Evolutionary conservation across 2,329 filamentous ascomycete species (phyloP), one percentile per base, ranked within the genome.

Genomic region (Beauveria scarabaeidicola): DNA sequence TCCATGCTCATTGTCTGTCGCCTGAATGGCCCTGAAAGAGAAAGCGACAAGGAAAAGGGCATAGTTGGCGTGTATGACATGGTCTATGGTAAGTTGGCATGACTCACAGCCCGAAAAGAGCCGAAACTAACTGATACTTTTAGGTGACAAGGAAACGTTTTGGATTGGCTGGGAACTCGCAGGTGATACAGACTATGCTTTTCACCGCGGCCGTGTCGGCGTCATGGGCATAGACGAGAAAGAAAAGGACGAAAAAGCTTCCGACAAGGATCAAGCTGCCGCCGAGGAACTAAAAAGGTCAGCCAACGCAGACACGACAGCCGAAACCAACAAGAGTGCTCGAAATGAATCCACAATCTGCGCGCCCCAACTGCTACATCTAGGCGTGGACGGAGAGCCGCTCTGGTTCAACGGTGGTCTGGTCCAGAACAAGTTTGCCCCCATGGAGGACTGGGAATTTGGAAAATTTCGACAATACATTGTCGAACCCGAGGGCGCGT

Each of bases 91-190:
- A 29, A 57, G 54, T 50, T 5, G 17, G n/a, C 40, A 19, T n/a
- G 13, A 21, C 15, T 32, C 25, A 1, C 2, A 17, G 10, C 15
- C 15, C 11, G 29, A 19, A 19, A n/a, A 3, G 9, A 10, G 3
- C 23, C 17, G 27, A 23, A 47, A 29, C 53, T 56, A 47, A 55
- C 1, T 25, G 52, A 23, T 5, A 21, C 8, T 36, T 5, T 5
- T 29, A 57, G 54, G 54, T 21, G 54, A 57, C 23, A 57, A 57
- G 21, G 54, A 57, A 23, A 57, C 54, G 2, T 57, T 57, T 21
- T 57, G 54, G 44, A 47, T 57, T 29, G 54, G 54, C 21, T 57
- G 44, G 54, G 54, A 57, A 6, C 54, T 57, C 17, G 54, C 41
- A 3, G 54, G 54, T 3, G 54, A 57, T n/a, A 50, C 54, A 3